Conservation (phyloP, 768 basidiomycete genomes). For the Amanita brunnescens region DNA sequence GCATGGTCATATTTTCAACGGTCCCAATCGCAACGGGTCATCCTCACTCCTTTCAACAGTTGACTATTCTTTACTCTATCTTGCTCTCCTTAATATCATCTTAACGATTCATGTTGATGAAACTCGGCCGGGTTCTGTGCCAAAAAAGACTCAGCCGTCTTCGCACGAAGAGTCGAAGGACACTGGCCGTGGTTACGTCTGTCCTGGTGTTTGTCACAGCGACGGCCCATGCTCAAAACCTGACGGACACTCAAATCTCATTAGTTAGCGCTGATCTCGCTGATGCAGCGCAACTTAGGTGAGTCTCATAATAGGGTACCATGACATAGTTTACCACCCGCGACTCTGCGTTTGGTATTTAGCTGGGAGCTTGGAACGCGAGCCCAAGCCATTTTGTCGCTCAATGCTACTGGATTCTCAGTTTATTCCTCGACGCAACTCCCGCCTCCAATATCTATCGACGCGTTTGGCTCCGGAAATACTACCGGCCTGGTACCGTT, state of each 20-base stretch:
- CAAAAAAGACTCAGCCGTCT: neutral
- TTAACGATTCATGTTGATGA: neutral
- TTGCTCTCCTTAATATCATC: no score
- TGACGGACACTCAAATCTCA: constrained; percentile 1
- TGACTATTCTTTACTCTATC: no score
- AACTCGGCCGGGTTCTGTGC: neutral
- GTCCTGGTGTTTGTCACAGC: neutral
- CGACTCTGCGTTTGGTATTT: neutral
- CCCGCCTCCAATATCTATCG: constrained; percentile 28
- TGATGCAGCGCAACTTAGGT: constrained; percentile 2
- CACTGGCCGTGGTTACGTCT: neutral
- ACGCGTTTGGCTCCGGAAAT: constrained; percentile 14
- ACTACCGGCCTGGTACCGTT: constrained; percentile 40
- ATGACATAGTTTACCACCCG: neutral
- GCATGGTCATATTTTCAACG: no score
- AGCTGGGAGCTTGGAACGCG: constrained; percentile 54
- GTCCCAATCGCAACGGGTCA: no score
- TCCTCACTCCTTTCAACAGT: no score
- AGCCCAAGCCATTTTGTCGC: constrained; percentile 39
- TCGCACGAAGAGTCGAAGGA: no score
- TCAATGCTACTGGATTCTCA: constrained; percentile 36
- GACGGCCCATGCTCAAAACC: neutral
- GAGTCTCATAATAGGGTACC: neutral
- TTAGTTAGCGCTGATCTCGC: neutral
- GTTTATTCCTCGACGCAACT: constrained; percentile 29